Conservation (phyloP, 2,329 filamentous ascomycete species). For the Hysterium pulicare region DNA sequence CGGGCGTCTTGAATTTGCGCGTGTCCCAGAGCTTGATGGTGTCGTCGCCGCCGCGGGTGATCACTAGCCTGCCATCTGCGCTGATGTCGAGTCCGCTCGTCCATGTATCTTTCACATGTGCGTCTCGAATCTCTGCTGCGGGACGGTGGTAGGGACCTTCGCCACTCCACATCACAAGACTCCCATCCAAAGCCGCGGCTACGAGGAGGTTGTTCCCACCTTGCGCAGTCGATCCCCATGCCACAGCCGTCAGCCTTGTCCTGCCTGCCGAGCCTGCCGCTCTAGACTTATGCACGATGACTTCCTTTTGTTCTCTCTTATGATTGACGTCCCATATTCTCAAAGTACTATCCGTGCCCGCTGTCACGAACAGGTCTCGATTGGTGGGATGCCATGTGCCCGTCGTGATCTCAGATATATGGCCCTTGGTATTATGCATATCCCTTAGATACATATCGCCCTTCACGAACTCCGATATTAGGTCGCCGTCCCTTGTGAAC, state of each 20-base stretch:
- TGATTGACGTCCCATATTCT: constrained; percentile 97
- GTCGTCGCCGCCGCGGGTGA: constrained; percentile 87
- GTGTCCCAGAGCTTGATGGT: constrained; percentile 96
- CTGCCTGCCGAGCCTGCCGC: constrained; percentile 84
- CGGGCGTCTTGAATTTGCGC: constrained; percentile 86
- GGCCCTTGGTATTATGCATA: constrained; percentile 96
- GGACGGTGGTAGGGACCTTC: constrained; percentile 83
- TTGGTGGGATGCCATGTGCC: constrained; percentile 90
- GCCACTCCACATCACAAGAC: constrained; percentile 86
- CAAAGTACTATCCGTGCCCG: constrained; percentile 90
- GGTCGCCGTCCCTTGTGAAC: constrained; percentile 82
- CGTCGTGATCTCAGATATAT: constrained; percentile 85
- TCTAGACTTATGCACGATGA: constrained; percentile 93
- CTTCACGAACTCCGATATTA: constrained; percentile 85
- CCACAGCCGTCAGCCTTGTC: constrained; percentile 88
- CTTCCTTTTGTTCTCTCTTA: constrained; percentile 82
- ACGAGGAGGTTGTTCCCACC: constrained; percentile 78
- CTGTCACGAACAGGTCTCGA: constrained; percentile 80
- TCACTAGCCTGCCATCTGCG: constrained; percentile 81
- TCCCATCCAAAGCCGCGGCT: constrained; percentile 81
- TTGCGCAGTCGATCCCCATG: constrained; percentile 74
- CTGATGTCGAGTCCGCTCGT: constrained; percentile 91
- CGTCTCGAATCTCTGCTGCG: constrained; percentile 76
- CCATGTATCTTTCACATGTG: constrained; percentile 81
- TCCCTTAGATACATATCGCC: constrained; percentile 98